A percentile compares a stretch with the other conserved stretches of the same genome.
phyloP scores from a whole-genome alignment of 306 rosid genomes.

The Quercus ilex region DNA sequence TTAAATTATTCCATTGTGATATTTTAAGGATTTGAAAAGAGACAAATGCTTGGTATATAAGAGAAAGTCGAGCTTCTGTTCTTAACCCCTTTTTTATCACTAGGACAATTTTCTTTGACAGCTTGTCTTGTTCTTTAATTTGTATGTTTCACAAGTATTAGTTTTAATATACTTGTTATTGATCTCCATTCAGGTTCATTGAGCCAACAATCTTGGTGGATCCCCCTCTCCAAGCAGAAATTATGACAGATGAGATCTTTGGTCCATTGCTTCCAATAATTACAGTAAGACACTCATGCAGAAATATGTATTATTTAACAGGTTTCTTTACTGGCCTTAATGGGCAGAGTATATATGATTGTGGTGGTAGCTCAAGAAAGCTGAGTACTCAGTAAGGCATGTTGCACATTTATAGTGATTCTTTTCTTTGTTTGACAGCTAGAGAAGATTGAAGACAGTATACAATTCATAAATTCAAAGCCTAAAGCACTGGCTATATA shows the following conservation, averaged over 20 bases:
- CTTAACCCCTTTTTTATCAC: too few species aligned
- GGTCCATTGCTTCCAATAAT: constrained; percentile 82
- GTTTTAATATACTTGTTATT: not conserved
- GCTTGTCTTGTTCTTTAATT: too few species aligned
- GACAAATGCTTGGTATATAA: too few species aligned
- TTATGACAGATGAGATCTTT: constrained; percentile 74
- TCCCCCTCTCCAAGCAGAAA: constrained; percentile 58
- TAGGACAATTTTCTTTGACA: too few species aligned
- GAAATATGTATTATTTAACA: not conserved
- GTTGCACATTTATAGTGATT: too few species aligned
- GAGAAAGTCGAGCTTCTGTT: too few species aligned
- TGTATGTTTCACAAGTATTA: too few species aligned
- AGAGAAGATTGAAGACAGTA: constrained; percentile 70
- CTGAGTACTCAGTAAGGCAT: too few species aligned
- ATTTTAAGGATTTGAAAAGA: too few species aligned
- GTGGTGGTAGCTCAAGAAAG: too few species aligned
- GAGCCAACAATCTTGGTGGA: constrained; percentile 78
- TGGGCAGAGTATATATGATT: not conserved
- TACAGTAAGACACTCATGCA: constrained; percentile 39
- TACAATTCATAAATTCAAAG: constrained; percentile 64
- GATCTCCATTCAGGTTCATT: constrained; percentile 49
- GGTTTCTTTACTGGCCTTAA: not conserved
- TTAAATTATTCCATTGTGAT: too few species aligned
- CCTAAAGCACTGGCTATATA: constrained; percentile 67
- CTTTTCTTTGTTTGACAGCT: constrained; percentile 31